Evolutionary conservation across 2,329 filamentous ascomycete genomes (phyloP).

Genomic region (Colletotrichum gloeosporioides): DNA sequence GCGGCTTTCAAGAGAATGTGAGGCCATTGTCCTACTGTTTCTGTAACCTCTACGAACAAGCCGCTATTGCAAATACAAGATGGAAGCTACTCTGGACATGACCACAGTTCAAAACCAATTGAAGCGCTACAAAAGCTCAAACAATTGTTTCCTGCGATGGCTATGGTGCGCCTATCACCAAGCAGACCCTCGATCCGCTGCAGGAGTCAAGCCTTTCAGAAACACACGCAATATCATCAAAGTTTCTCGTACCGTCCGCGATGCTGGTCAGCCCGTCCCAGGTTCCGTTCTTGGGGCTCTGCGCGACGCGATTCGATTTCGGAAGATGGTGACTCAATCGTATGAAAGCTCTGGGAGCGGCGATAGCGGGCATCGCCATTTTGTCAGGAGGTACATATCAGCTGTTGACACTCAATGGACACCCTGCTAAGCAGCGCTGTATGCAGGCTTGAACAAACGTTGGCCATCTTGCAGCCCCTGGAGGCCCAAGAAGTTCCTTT

Average conservation of each 20-base stretch:
- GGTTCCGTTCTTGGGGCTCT: not conserved
- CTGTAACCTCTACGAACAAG: not conserved
- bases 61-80: not conserved
- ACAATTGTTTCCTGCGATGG: not conserved
- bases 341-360: not conserved
- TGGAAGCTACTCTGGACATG: not conserved
- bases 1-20: not conserved
- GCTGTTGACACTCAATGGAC: fast-evolving
- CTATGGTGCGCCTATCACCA: not conserved
- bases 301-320: not conserved
- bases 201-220: not conserved
- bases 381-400: not conserved
- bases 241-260: fast-evolving
- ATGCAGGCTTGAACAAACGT: not conserved
- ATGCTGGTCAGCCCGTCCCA: fast-evolving
- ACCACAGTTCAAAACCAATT: not conserved
- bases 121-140: not conserved
- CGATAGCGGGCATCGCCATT: not conserved
- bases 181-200: not conserved
- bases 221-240: fast-evolving
- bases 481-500: fast-evolving
- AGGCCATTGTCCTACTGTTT: not conserved
- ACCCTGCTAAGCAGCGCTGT: fast-evolving
- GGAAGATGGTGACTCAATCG: not conserved
- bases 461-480: not conserved